Conservation (phyloP, 495 filamentous ascomycete genomes). For the Penicillium paxilli region DNA sequence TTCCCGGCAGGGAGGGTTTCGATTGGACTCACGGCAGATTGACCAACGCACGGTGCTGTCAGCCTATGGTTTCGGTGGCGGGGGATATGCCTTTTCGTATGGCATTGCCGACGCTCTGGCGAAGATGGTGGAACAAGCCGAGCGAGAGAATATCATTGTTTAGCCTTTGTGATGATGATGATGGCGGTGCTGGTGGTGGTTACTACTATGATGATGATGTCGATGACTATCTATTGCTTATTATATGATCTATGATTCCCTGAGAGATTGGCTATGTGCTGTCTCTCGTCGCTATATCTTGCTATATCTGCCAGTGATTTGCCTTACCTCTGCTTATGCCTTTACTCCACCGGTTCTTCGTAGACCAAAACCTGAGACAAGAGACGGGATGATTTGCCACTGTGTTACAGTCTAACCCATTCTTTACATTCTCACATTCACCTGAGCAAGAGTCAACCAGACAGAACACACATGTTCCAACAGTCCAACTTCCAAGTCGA, state of each 20-base stretch:
- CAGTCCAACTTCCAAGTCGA: too few species aligned
- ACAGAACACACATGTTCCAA: too few species aligned
- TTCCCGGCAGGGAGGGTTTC: slow-evolving; percentile 38
- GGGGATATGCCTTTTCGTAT: slow-evolving; percentile 47
- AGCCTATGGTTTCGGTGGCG: slow-evolving; percentile 46
- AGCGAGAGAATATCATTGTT: slow-evolving; percentile 34
- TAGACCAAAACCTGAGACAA: background rate
- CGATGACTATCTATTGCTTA: background rate
- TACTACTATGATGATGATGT: background rate
- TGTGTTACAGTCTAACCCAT: background rate
- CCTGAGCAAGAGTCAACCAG: too few species aligned
- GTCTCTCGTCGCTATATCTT: background rate
- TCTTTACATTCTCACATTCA: background rate
- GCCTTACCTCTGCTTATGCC: background rate
- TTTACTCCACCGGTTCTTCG: background rate
- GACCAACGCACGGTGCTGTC: slow-evolving; percentile 32
- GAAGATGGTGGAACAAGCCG: slow-evolving; percentile 40
- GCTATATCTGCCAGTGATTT: background rate
- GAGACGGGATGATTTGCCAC: background rate
- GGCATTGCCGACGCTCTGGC: slow-evolving; percentile 39
- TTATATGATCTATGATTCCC: background rate
- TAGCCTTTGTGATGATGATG: too few species aligned
- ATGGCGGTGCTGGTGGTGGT: too few species aligned
- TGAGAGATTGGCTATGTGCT: background rate
- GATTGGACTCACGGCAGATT: slow-evolving; percentile 34